These are phyloP conservation scores for Falciphora oryzae DNA, from an alignment of 2,329 filamentous ascomycete species.

Conservation along the genomic window DNA sequence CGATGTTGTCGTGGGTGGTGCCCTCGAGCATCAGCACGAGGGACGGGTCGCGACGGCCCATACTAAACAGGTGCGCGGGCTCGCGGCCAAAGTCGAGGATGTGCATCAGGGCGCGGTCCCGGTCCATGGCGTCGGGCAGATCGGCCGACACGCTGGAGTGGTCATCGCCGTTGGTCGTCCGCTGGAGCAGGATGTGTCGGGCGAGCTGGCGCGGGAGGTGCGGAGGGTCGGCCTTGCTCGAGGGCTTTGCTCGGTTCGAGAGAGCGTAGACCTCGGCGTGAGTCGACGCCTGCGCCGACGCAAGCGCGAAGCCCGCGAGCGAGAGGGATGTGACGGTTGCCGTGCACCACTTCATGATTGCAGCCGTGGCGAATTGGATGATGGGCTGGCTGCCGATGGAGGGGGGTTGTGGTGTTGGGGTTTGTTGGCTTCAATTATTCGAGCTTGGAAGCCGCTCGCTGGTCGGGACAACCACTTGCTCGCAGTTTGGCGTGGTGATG, in stretches of 20 bases:
- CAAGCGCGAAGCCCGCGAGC: slow-evolving; percentile 9
- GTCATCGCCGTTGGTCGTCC: slow-evolving; percentile 38
- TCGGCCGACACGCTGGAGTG: slow-evolving; percentile 43
- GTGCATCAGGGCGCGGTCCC: slow-evolving; percentile 46
- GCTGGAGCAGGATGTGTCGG: slow-evolving; percentile 53
- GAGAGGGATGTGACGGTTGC: slow-evolving; percentile 8
- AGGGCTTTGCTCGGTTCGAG: neutral
- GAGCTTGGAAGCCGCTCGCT: neutral
- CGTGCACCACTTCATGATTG: slow-evolving; percentile 9
- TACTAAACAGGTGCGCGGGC: slow-evolving; percentile 44
- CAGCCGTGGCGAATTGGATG: neutral
- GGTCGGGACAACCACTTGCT: neutral
- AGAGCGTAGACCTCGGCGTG: slow-evolving; percentile 5
- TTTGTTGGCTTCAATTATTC: neutral
- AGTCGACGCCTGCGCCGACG: neutral
- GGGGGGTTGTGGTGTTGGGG: neutral
- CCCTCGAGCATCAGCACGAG: slow-evolving; percentile 56
- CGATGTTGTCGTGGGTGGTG: slow-evolving; percentile 39
- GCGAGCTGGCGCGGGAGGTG: slow-evolving; percentile 48
- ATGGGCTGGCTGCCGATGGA: slow-evolving; percentile 1
- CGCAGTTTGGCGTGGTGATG: neutral
- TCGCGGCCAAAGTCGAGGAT: slow-evolving; percentile 56
- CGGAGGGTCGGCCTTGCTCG: slow-evolving; percentile 27
- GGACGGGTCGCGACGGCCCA: slow-evolving; percentile 27
- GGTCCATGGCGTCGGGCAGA: slow-evolving; percentile 34